Conservation (phyloP, 2,329 filamentous ascomycete species). For the Xylaria sp. region DNA sequence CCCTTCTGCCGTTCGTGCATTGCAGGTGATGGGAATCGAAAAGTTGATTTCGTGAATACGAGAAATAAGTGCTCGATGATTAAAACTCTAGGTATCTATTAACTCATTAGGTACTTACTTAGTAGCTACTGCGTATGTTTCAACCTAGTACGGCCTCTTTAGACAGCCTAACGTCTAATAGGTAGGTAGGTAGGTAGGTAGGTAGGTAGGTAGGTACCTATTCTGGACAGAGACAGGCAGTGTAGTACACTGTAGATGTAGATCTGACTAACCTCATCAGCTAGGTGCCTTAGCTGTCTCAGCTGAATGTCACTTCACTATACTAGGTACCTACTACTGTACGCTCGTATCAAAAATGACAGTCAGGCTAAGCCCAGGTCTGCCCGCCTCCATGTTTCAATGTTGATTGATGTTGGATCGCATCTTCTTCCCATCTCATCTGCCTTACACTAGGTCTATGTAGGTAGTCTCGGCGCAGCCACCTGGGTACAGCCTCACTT, state of each 20-base stretch:
- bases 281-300: slow-evolving; percentile 13
- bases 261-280: slow-evolving; percentile 5
- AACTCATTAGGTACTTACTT: no score
- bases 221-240: not conserved
- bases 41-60: not conserved
- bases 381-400: slow-evolving; percentile 17
- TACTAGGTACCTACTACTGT: not conserved
- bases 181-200: no score
- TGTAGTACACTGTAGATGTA: no score
- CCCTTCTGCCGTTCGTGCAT: no score
- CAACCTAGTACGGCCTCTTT: no score
- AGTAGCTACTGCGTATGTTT: no score
- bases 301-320: slow-evolving; percentile 14
- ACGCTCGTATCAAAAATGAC: slow-evolving; percentile 29
- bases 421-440: not conserved
- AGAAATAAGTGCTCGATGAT: no score
- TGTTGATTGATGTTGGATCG: slow-evolving; percentile 19
- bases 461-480: not conserved
- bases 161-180: no score
- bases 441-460: not conserved
- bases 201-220: not conserved
- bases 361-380: slow-evolving; percentile 27
- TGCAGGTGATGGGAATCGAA: no score
- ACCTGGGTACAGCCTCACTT: slow-evolving; percentile 1
- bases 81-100: no score